These are phyloP conservation scores for Digitaria exilis DNA, from an alignment of 202 grass and related monocot genomes.

Conservation along the genomic window DNA sequence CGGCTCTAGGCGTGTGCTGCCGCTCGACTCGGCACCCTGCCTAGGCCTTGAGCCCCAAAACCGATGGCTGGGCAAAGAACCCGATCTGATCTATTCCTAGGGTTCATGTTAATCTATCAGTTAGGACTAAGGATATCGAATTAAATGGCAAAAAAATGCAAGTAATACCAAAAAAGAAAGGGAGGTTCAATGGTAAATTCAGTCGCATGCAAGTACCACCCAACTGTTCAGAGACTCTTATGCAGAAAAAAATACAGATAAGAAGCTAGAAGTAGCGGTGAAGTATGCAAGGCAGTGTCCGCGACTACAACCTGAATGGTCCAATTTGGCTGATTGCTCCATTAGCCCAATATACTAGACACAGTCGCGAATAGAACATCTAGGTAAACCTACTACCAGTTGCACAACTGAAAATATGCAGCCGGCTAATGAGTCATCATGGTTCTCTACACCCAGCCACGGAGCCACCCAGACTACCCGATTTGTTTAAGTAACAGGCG, in stretches of 20 bases:
- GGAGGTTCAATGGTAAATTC: background rate
- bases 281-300: background rate
- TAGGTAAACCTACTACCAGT: slow-evolving; percentile 38
- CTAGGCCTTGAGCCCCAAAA: too few relatives aligned
- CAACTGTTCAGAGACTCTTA: background rate
- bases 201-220: too few relatives aligned
- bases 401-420: slow-evolving; percentile 29
- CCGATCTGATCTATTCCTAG: too few relatives aligned
- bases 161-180: background rate
- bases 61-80: too few relatives aligned
- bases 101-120: background rate
- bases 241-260: background rate
- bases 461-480: too few relatives aligned
- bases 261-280: background rate
- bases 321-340: background rate
- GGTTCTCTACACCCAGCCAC: background rate
- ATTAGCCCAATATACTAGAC: slow-evolving; percentile 8
- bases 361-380: background rate
- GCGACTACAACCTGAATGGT: slow-evolving; percentile 2
- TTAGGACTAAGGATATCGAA: background rate
- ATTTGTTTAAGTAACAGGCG: too few relatives aligned
- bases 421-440: slow-evolving; percentile 16
- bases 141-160: background rate
- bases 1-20: too few relatives aligned
- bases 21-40: too few relatives aligned